Base-by-base conservation (phyloP, 2,329 filamentous ascomycete species). In the Westerdykella sp. region DNA sequence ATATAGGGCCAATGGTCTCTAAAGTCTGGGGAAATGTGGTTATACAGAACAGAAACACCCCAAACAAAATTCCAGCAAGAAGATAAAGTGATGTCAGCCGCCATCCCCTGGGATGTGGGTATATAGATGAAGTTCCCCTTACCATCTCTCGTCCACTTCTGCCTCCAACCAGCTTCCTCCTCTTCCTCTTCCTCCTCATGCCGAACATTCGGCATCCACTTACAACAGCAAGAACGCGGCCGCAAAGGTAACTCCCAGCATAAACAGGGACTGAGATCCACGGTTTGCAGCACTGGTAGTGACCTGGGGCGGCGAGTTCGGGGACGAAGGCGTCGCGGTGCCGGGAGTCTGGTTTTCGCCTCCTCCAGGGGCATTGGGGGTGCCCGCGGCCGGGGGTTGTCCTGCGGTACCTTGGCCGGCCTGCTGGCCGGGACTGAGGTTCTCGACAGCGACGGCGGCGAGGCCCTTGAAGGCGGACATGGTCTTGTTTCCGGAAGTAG, bases 381-480 rank as follows among this genome's bases (percentile, higher is more conserved):
- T 47, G 34, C 56, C 57, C 40, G 56, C 15, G 11, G 35, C 23
- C 18, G 37, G 15, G 14, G 40, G 37, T 11, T 16, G 4, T 28
- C 25, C 25, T 9, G 32, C 36, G 9, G 14, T 40, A 32, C 37
- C 42, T n/a, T 15, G 34, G 14, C 34, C 36, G n/a, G 12, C 37
- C 14, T 47, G 47, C 34, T 67, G 60, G 7, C 68, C 65, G 5
- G 73, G 71, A 39, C 61, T 64, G 36, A 73, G 56, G 54, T 69
- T 72, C 53, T 65, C 61, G 1, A 66, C 45, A 4, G 69, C 70
- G 13, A 52, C 44, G 5, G 59, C 60, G 30, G 73, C 70, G 40
- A 70, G 60, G 14, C 45, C 54, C 39, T 47, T 59, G 54, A 63
- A 69, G 3, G 59, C 55, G 12, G 47, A 34, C 46, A 69, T 49